Evolutionary conservation across 495 filamentous ascomycete species (phyloP).

Genomic region (Diplogelasinospora grovesii): DNA sequence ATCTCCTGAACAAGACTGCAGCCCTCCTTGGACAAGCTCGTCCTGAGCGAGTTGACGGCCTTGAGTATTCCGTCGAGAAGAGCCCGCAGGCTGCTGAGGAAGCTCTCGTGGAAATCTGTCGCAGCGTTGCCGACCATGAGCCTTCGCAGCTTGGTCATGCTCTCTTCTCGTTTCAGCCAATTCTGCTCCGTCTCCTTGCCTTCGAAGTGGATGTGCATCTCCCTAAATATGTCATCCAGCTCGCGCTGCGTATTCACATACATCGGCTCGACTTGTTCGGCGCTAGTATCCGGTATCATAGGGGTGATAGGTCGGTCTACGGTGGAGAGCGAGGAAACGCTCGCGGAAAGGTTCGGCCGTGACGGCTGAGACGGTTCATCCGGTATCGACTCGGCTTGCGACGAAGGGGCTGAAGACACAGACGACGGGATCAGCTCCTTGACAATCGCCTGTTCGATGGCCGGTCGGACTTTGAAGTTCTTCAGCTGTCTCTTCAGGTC

Average conservation of each 20-base stretch:
- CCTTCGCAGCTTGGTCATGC: constrained; percentile 63
- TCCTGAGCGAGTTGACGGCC: constrained; percentile 75
- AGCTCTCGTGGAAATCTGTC: constrained; percentile 63
- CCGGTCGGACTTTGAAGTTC: constrained; percentile 70
- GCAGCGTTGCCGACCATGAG: constrained; percentile 80
- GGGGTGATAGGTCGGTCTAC: constrained; percentile 46
- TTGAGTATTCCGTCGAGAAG: constrained; percentile 88
- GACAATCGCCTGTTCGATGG: constrained; percentile 73
- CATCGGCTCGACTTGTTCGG: constrained; percentile 67
- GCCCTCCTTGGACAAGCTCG: constrained; percentile 79
- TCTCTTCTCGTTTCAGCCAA: constrained; percentile 80
- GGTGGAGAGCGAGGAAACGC: constrained; percentile 41
- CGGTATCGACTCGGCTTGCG: constrained; percentile 29
- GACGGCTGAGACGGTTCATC: constrained; percentile 30
- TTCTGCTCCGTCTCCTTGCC: constrained; percentile 87
- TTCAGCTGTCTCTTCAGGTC: constrained; percentile 79
- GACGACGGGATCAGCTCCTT: constrained; percentile 60
- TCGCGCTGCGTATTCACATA: constrained; percentile 77
- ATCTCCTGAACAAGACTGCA: constrained; percentile 83
- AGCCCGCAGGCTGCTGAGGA: constrained; percentile 60
- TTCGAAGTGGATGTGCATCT: constrained; percentile 77
- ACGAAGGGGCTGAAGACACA: constrained; percentile 44
- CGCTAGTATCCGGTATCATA: constrained; percentile 47
- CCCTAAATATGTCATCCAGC: constrained; percentile 72
- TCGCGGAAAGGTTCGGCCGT: constrained; percentile 39